Percentiles rank a stretch among this genome's conserved stretches.
phyloP scores from a whole-genome alignment of 1,284 basidiomycete genomes.

The Erythrobasidium hasegawianum region DNA sequence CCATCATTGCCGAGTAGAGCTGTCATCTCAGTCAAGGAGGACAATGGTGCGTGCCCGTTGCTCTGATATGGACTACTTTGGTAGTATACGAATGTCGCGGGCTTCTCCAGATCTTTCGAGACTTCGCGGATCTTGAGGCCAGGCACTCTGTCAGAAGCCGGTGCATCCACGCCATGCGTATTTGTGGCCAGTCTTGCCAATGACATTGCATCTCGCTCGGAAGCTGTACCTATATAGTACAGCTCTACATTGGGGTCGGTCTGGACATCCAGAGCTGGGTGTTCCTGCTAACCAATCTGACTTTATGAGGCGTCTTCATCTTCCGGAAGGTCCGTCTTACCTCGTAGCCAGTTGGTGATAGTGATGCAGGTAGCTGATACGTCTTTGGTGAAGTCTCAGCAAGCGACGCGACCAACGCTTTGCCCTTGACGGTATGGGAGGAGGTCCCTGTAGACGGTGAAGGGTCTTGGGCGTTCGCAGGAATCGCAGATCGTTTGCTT shows the following conservation, averaged over 20 bases:
- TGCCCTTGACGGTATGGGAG: no score
- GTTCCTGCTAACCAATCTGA: no score
- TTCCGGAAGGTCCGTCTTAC: no score
- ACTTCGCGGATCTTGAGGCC: background rate
- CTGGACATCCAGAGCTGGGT: background rate
- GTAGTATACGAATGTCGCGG: slow-evolving; percentile 1
- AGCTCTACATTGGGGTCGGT: slow-evolving; percentile 36
- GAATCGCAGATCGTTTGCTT: no score
- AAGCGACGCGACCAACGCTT: no score
- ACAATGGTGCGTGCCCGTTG: background rate
- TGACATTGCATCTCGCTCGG: slow-evolving; percentile 37
- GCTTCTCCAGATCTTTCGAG: background rate
- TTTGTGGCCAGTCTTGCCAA: slow-evolving; percentile 20
- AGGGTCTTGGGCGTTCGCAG: no score
- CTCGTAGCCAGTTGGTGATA: no score
- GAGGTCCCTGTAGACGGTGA: no score
- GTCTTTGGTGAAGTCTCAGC: no score
- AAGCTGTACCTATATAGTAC: slow-evolving; percentile 35
- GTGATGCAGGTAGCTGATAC: no score
- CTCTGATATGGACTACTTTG: background rate
- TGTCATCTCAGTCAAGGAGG: background rate
- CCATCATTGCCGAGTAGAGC: background rate
- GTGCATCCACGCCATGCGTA: background rate
- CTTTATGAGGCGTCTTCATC: no score
- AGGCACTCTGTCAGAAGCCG: background rate